These are phyloP conservation scores for Colletotrichum melonis DNA, from an alignment of 2,329 filamentous ascomycete genomes.

Conservation along the genomic window DNA sequence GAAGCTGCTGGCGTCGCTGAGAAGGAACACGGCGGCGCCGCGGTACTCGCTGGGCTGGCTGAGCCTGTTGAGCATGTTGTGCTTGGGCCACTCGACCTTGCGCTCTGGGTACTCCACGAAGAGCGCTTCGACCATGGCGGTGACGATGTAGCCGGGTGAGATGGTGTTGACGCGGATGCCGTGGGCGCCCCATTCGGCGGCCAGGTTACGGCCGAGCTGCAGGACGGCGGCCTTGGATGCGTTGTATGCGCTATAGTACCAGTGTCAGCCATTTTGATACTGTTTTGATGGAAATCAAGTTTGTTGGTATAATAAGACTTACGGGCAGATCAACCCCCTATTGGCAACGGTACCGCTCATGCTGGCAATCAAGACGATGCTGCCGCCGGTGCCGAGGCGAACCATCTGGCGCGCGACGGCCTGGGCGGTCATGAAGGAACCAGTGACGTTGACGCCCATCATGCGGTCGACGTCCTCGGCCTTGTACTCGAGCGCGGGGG, in stretches of 20 bases:
- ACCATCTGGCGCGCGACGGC: conserved; percentile 85
- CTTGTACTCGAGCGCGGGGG: conserved; percentile 82
- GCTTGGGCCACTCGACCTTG: conserved; percentile 76
- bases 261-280: background rate
- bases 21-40: conserved; percentile 67
- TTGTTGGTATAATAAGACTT: conserved; percentile 40
- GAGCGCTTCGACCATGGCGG: conserved; percentile 84
- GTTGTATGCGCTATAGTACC: conserved; percentile 75
- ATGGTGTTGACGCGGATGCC: conserved; percentile 85
- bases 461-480: conserved; percentile 81
- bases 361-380: conserved; percentile 75
- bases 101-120: conserved; percentile 81
- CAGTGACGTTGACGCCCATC: conserved; percentile 88
- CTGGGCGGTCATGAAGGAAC: conserved; percentile 86
- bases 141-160: conserved; percentile 83
- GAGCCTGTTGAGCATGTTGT: conserved; percentile 85
- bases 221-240: conserved; percentile 80
- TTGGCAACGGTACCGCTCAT: conserved; percentile 78
- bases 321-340: conserved; percentile 69
- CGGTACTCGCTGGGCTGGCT: conserved; percentile 77
- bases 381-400: conserved; percentile 66
- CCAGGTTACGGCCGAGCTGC: conserved; percentile 77
- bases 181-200: conserved; percentile 77
- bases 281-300: too few relatives aligned
- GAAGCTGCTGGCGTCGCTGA: conserved; percentile 53